phyloP scores from a whole-genome alignment of 495 filamentous ascomycete species.

The Neurospora sp. region DNA sequence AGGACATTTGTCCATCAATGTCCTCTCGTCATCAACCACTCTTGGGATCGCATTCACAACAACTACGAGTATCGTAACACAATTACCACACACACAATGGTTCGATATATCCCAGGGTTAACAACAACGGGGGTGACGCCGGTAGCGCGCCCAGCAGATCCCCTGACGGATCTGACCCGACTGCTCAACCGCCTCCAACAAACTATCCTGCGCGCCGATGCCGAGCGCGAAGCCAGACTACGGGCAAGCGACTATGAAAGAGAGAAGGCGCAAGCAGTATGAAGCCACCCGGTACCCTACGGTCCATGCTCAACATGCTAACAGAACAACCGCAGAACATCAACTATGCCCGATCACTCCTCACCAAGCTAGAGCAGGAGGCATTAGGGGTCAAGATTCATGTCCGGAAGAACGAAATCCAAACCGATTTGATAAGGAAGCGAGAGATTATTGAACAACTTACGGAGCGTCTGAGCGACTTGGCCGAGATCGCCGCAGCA shows the following conservation, averaged over 20 bases:
- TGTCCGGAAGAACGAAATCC: constrained; percentile 53
- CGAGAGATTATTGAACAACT: constrained; percentile 47
- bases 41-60: not conserved
- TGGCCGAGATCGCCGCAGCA: constrained; percentile 45
- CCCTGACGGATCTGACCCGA: constrained; percentile 50
- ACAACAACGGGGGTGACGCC: constrained; percentile 3
- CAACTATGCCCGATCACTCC: constrained; percentile 65
- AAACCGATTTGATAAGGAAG: constrained; percentile 56
- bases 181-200: constrained; percentile 66
- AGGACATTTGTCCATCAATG: not conserved
- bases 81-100: constrained; percentile 9
- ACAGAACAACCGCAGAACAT: constrained; percentile 48
- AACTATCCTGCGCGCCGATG: constrained; percentile 56
- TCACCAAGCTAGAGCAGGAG: constrained; percentile 68
- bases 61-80: not conserved
- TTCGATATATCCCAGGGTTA: constrained; percentile 15
- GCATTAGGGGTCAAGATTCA: constrained; percentile 53
- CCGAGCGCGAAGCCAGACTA: constrained; percentile 46
- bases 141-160: constrained; percentile 9
- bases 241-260: constrained; percentile 60
- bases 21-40: not conserved
- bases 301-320: not conserved
- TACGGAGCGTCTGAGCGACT: constrained; percentile 50
- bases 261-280: constrained; percentile 53
- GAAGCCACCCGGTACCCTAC: constrained; percentile 10